Conservation (phyloP, 257 asterid genomes). For the Euphrasia confusa region DNA sequence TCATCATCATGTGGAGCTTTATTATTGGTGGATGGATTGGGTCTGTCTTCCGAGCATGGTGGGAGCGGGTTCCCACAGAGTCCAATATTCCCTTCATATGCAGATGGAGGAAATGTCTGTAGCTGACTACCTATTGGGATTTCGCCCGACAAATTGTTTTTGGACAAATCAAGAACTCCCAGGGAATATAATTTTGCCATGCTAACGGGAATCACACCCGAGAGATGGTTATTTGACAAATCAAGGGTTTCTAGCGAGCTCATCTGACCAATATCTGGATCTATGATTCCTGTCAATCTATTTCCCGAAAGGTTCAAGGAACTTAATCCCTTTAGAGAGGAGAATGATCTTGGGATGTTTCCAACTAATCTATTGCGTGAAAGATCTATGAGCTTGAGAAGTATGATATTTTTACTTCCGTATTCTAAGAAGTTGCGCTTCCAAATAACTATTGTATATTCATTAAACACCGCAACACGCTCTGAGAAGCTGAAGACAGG, state of each 20-base stretch:
- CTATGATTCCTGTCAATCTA: conserved; percentile 24
- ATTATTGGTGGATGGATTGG: background rate
- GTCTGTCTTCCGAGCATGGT: too few species aligned
- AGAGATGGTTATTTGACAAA: conserved; percentile 30
- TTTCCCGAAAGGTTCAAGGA: conserved; percentile 23
- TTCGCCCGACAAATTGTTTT: too few species aligned
- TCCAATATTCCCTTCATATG: too few species aligned
- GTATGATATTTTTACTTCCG: conserved; percentile 2
- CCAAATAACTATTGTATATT: conserved; percentile 27
- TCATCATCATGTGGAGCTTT: background rate
- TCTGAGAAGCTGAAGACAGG: background rate
- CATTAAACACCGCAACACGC: background rate
- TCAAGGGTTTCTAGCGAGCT: conserved; percentile 32
- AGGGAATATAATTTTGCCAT: conserved; percentile 18
- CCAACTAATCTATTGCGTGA: conserved; percentile 32
- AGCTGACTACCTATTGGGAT: too few species aligned
- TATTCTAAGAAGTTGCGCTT: conserved; percentile 20
- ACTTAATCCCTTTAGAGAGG: conserved; percentile 13
- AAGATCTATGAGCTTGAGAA: conserved; percentile 32
- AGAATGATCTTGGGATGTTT: conserved; percentile 18
- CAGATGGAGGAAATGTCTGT: too few species aligned
- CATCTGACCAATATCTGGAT: conserved; percentile 32
- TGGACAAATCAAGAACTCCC: conserved; percentile 24
- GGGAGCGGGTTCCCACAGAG: too few species aligned
- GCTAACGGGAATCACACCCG: conserved; percentile 30